Percentiles rank a stretch among this genome's conserved stretches.
phyloP scores from a whole-genome alignment of 306 rosid species.

The Corylus avellana region DNA sequence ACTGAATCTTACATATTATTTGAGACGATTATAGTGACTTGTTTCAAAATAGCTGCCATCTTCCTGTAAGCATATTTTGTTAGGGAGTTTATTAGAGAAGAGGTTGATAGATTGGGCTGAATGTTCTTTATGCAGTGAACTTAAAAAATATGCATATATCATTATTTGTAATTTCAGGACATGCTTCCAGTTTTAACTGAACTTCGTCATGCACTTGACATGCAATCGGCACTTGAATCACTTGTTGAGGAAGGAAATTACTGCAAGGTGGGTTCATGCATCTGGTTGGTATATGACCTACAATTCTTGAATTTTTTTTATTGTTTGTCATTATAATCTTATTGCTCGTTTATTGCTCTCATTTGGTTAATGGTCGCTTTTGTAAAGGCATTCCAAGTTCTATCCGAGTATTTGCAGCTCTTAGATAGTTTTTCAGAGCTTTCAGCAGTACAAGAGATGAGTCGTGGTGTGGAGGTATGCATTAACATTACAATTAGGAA shows the following conservation, averaged over 20 bases:
- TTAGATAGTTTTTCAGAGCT: conserved; percentile 87
- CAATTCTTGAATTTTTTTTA: conserved; percentile 2
- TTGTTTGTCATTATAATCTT: conserved; percentile 20
- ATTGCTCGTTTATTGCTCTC: conserved; percentile 21
- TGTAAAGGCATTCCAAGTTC: conserved; percentile 95
- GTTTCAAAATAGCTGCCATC: background rate
- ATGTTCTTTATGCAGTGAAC: conserved; percentile 26
- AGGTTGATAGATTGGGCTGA: conserved; percentile 13
- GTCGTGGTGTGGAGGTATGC: conserved; percentile 87
- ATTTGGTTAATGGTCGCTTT: conserved; percentile 24
- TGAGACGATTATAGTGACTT: background rate
- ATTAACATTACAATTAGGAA: conserved; percentile 26
- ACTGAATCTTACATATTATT: background rate
- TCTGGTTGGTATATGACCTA: conserved; percentile 28
- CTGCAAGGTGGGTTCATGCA: conserved; percentile 67
- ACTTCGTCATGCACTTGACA: conserved; percentile 73
- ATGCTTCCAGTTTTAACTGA: conserved; percentile 80
- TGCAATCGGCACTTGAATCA: conserved; percentile 86
- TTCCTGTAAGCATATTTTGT: background rate
- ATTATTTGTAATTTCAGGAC: conserved; percentile 55
- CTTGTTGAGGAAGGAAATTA: conserved; percentile 92
- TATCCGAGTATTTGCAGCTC: conserved; percentile 92
- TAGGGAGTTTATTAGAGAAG: background rate
- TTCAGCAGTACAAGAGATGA: conserved; percentile 92
- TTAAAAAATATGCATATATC: conserved; percentile 11